Evolutionary conservation across 78 protist species (phyloP), one percentile per base, ranked within the genome.

Genomic region (Chrysochromulina tobinii): DNA sequence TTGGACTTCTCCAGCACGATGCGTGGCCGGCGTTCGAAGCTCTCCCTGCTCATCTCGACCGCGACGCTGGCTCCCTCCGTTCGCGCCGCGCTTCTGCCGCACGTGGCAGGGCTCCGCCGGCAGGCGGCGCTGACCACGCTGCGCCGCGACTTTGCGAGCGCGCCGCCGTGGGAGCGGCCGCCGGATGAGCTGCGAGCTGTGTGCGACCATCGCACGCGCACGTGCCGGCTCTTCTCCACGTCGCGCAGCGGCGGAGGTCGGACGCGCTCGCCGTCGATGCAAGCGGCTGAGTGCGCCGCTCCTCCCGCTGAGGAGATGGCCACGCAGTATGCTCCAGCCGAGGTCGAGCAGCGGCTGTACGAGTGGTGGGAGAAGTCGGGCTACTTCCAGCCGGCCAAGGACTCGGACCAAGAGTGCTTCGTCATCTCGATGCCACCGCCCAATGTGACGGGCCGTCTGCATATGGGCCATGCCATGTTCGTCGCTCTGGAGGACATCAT

Each of bases 391-490:
- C 91, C 96, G 4, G 51, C 68, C 5, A 0, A 6, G 2, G 86
- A 88, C 89, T 25, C 21, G 51, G 18, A 48, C 25, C 84, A 92
- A 61, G 15, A 53, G 48, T 54, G 87, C 48, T 98, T 93, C 59
- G 73, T 93, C 27, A 92, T 98, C 83, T 88, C 95, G 38, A 51
- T 98, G 57, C 99, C 99, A 58, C 99, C 99, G 17, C 99, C 99
- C 57, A 98, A 98, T 87, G 98, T 98, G 20, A 98, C 99, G 11
- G 99, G 99, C 9, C 57, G 88, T 54, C 95, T 98, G 17, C 99
- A 98, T 90, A 72, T 98, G 54, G 99, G 99, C n/a, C 99, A 98
- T 73, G 99, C 99, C 8, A 90, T 98, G 67, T 95, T 97, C 15
- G 92, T 89, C 18, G 87, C 98, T 5, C 86, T 97, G n/a, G 96